A percentile compares a stretch with the other conserved stretches of the same genome.
phyloP scores from a whole-genome alignment of 23 red algal species.

The Gracilariopsis chorda region DNA sequence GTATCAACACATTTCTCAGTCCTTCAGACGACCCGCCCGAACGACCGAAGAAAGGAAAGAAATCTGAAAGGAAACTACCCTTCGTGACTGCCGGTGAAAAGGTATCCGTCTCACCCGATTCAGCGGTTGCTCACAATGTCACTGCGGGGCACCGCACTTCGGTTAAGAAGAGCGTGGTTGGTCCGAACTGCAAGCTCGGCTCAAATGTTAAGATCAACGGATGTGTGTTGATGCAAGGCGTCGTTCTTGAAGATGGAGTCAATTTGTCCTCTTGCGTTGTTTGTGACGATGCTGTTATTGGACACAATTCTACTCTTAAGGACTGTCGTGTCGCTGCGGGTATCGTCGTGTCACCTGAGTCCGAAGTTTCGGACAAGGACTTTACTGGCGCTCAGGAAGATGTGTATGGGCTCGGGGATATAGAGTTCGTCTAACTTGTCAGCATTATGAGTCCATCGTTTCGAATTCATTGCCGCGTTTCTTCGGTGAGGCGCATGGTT shows the following conservation, averaged over 20 bases:
- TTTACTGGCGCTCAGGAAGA: neutral
- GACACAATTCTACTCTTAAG: constrained; percentile 21
- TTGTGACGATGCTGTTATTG: constrained; percentile 28
- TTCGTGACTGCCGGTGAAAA: constrained; percentile 25
- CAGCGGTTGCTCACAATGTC: neutral
- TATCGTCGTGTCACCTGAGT: neutral
- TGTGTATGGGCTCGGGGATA: neutral
- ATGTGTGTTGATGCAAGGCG: constrained; percentile 55
- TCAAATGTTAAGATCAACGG: constrained; percentile 45
- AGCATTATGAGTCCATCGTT: too few species aligned
- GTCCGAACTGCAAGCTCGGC: constrained; percentile 7
- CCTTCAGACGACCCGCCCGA: neutral
- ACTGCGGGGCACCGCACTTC: constrained; percentile 34
- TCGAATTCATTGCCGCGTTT: too few species aligned
- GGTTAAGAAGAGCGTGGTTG: constrained; percentile 63
- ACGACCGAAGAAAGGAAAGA: constrained; percentile 37
- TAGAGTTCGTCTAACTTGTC: neutral
- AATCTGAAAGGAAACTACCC: neutral
- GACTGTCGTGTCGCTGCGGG: constrained; percentile 45
- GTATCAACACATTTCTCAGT: neutral
- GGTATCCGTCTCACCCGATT: constrained; percentile 35
- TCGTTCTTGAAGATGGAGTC: constrained; percentile 40
- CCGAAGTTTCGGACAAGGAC: constrained; percentile 16
- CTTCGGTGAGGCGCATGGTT: too few species aligned
- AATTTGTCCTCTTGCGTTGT: constrained; percentile 55